Evolutionary conservation across 2,329 filamentous ascomycete genomes (phyloP), one percentile per base, ranked within the genome.

Genomic region (Xenosphaeropsis pyriputrescens): DNA sequence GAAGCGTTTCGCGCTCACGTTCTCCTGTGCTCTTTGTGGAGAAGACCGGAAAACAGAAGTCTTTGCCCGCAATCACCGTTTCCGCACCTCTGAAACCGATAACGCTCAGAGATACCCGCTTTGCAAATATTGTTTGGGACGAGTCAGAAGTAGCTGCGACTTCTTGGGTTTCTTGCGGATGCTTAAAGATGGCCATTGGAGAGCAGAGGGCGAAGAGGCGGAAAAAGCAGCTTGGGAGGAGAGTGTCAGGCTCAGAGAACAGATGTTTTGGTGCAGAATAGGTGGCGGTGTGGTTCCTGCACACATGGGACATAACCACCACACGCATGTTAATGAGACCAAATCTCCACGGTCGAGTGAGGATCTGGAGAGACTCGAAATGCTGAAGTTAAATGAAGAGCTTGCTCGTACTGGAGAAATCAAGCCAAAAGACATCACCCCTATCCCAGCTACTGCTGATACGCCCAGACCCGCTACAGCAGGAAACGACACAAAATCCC

Each of bases 261-360:
- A 89, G 48, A 94, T 98, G 82, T 98, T 98, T 56, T 98, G 91
- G 91, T 76, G 84, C 36, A 74, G 91, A 39, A 75, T 98, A 37
- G 89, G 89, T 18, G 91, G 88, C 18, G 91, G 91, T 12, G 85
- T 98, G 2, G 63, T 96, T 11, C 91, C 89, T 1, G 39, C 32
- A 32, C 18, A 29, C 13, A 18, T 41, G 30, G 26, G 38, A 12
- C 47, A 52, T 15, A 44, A 50, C 34, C 35, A 39, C 14, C 44
- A 50, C 30, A 34, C 18, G 13, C 14, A 34, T 13, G n/a, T n/a
- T 32, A 17, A 37, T 3, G 47, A 39, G 9, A 34, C 39, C 5
- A 43, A 43, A 18, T 52, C 47, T 34, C 50, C 50, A 29, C 43
- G 50, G n/a, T 31, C 42, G 4, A 54, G 50, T 37, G 48, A 47